phyloP scores from a whole-genome alignment of 805 yeast genomes.

The Lipomyces sp. region DNA sequence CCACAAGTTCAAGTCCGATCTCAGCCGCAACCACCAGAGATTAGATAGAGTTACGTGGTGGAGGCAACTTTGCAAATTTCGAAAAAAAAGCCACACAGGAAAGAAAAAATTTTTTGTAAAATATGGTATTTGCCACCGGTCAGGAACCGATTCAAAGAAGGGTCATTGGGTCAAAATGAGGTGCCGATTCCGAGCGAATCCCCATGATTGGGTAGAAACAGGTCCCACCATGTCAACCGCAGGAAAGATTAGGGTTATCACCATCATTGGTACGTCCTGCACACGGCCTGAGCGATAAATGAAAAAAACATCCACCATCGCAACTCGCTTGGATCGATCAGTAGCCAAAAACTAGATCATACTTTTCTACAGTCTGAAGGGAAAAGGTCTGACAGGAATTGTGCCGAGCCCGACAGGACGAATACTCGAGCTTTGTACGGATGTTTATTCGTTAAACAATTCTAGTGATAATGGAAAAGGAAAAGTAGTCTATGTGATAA shows the following conservation, averaged over 20 bases:
- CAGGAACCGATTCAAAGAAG: conserved; percentile 10
- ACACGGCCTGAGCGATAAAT: conserved; percentile 8
- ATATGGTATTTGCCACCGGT: conserved; percentile 6
- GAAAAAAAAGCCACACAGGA: neutral
- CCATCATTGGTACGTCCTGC: conserved; percentile 7
- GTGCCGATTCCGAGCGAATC: conserved; percentile 9
- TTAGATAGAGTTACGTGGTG: neutral
- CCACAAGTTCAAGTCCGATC: neutral
- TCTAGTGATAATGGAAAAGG: conserved; percentile 6
- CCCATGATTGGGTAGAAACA: conserved; percentile 5
- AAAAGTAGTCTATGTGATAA: conserved; percentile 8
- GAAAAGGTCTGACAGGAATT: conserved; percentile 4
- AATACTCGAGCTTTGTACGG: conserved; percentile 8
- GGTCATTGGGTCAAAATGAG: conserved; percentile 9
- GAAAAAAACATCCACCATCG: conserved; percentile 4
- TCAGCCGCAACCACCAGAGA: neutral
- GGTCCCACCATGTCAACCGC: conserved; percentile 8
- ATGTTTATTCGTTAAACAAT: conserved; percentile 4
- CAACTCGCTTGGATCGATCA: conserved; percentile 9
- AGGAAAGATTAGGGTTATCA: conserved; percentile 8
- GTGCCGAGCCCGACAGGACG: conserved; percentile 9
- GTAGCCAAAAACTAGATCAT: conserved; percentile 2
- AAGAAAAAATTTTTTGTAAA: neutral
- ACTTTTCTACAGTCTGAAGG: conserved; percentile 6
- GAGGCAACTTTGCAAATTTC: neutral